Base-by-base conservation (phyloP, 1,284 basidiomycete genomes). In the Cryptococcus floricola region DNA sequence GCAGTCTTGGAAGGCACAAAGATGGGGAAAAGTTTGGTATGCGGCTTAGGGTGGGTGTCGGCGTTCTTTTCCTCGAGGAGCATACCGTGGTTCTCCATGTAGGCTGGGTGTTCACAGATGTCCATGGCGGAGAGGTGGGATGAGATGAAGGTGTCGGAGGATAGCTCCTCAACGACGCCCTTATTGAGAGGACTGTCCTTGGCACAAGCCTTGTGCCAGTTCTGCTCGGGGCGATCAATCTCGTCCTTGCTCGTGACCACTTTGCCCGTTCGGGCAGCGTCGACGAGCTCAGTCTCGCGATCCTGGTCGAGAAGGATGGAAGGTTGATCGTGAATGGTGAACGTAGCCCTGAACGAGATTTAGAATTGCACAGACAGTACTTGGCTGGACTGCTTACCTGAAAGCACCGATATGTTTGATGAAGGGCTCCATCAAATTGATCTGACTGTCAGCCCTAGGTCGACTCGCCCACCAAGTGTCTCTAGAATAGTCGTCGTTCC, bases 381-480 rank as follows among this genome's bases (percentile, higher is more conserved):
- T 5, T 12, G 23, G n/a, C 14, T n/a, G 14, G 34, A 34, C 12
- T 18, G 60, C 71, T 51, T 54, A 75, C 73, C 71, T 55, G 63
- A 76, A 72, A 41, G 65, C 65, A 6, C 60, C 62, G 2, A 78
- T 48, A 23, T 68, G 48, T n/a, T 64, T 62, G 49, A 77, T 54
- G 63, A 78, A 78, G 34, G 74, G 71, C 59, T 77, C 76, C 74
- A 78, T 74, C 53, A 78, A 54, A 57, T 78, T 77, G 67, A 74
- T 72, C 64, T 78, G 76, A 39, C 61, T 63, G 56, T 78, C 77
- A 7, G 75, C 76, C 44, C 77, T 64, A 1, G 68, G 64, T 49
- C 75, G 52, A 19, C 68, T 68, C 6, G 70, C 70, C 68, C 71
- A 73, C 75, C 75, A 77, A 14, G 59, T 70, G 54, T 78, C 72